phyloP scores from a whole-genome alignment of 192 early-diverging fungal genomes.

The Dissophora ornata region DNA sequence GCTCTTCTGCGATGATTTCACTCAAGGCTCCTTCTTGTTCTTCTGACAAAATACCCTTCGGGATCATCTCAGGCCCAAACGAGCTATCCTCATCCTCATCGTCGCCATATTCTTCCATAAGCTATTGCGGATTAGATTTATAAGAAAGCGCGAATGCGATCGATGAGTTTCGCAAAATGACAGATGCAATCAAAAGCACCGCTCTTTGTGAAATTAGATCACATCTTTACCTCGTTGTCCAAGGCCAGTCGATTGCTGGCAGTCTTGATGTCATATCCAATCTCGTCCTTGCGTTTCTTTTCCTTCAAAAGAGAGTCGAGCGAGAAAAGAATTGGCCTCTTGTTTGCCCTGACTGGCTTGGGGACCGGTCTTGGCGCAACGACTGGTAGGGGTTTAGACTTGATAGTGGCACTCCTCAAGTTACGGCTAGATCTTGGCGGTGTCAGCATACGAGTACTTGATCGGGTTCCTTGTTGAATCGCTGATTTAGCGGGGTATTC shows the following conservation, averaged over 20 bases:
- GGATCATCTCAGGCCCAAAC: slow-evolving; percentile 3
- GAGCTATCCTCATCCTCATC: slow-evolving; percentile 7
- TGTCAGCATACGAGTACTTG: background rate
- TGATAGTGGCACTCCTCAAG: background rate
- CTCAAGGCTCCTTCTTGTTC: slow-evolving; percentile 29
- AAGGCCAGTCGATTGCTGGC: slow-evolving; percentile 2
- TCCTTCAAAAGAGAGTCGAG: slow-evolving; percentile 38
- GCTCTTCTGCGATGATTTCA: slow-evolving; percentile 29
- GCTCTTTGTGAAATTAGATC: background rate
- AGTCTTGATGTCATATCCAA: slow-evolving; percentile 35
- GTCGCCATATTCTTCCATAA: slow-evolving; percentile 27
- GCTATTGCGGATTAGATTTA: background rate
- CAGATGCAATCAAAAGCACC: background rate
- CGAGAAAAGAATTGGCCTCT: slow-evolving; percentile 16
- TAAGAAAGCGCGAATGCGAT: too few relatives aligned
- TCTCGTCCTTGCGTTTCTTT: slow-evolving; percentile 24
- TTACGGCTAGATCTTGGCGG: background rate
- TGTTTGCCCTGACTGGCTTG: background rate
- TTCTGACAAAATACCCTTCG: slow-evolving; percentile 37
- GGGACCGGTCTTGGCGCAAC: background rate
- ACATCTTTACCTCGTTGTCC: slow-evolving; percentile 20
- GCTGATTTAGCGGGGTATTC: background rate
- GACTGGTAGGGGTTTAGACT: background rate
- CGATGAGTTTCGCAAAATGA: too few relatives aligned
- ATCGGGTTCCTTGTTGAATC: background rate